phyloP scores from a whole-genome alignment of 164 flowering plant genomes.

The Dillenia suffruticosa region DNA sequence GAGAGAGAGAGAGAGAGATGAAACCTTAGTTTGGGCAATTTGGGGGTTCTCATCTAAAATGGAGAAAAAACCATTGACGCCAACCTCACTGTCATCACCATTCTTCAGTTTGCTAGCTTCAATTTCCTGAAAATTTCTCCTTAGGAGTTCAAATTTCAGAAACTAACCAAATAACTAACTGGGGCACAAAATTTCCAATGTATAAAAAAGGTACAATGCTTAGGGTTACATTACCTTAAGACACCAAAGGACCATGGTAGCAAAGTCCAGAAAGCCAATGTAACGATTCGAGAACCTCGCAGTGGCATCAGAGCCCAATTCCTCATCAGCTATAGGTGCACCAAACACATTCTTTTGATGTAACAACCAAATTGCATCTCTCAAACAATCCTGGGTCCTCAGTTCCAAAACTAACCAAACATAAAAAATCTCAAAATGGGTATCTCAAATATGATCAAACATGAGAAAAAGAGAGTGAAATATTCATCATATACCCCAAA shows the following conservation, averaged over 20 bases:
- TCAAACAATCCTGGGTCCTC: slow-evolving; percentile 25
- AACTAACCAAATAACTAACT: not conserved
- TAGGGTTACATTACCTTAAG: slow-evolving; percentile 24
- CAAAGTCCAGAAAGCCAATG: slow-evolving; percentile 34
- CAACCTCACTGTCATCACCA: not conserved
- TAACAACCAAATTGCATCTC: slow-evolving; percentile 32
- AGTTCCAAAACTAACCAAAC: slow-evolving; percentile 31
- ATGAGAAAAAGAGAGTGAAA: no score
- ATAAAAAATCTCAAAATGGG: not conserved
- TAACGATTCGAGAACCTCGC: slow-evolving; percentile 19
- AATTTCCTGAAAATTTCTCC: slow-evolving; percentile 16
- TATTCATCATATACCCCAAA: no score
- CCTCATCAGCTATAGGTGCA: slow-evolving; percentile 27
- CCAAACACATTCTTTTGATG: slow-evolving; percentile 21
- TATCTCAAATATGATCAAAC: not conserved
- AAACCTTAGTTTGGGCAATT: slow-evolving; percentile 39
- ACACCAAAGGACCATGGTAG: slow-evolving; percentile 40
- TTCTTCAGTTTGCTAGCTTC: not conserved
- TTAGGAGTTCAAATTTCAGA: not conserved
- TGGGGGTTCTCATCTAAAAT: slow-evolving; percentile 29
- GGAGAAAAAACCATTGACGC: slow-evolving; percentile 18
- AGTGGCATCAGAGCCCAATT: slow-evolving; percentile 2
- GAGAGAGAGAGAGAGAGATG: not conserved
- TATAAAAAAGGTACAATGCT: no score
- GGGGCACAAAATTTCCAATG: not conserved